phyloP scores from a whole-genome alignment of 1,284 basidiomycete genomes.

The Ceratobasidium sp. region DNA sequence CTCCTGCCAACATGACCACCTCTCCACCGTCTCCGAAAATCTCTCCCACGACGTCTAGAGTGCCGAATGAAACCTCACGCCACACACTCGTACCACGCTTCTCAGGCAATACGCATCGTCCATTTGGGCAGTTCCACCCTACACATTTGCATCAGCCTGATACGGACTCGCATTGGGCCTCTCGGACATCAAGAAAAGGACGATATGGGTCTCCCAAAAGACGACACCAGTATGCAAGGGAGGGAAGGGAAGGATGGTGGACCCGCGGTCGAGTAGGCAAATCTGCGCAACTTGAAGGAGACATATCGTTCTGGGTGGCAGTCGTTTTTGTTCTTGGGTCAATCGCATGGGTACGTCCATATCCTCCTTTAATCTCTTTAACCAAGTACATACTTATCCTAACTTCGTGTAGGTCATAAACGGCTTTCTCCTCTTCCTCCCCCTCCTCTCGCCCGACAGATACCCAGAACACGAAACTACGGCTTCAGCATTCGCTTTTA shows the following conservation, averaged over 20 bases:
- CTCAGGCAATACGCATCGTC: not conserved
- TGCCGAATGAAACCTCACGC: no score
- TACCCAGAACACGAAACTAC: slow-evolving; percentile 52
- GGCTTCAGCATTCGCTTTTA: slow-evolving; percentile 60
- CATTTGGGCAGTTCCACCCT: slow-evolving; percentile 6
- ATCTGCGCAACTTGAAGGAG: not conserved
- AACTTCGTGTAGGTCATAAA: slow-evolving; percentile 62
- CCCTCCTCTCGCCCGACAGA: slow-evolving; percentile 59
- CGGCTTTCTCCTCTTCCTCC: slow-evolving; percentile 68
- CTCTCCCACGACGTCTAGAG: no score
- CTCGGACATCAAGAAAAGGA: not conserved
- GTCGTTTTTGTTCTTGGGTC: slow-evolving; percentile 23
- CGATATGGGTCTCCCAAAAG: not conserved
- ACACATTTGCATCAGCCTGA: slow-evolving; percentile 2
- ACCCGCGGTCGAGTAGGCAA: not conserved
- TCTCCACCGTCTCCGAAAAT: not conserved
- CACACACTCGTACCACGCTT: no score
- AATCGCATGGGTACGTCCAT: slow-evolving; percentile 36
- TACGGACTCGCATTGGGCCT: not conserved
- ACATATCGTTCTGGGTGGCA: slow-evolving; percentile 42
- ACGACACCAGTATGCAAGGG: no score
- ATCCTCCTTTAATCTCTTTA: no score
- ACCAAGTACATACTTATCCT: not conserved
- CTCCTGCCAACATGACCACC: no score
- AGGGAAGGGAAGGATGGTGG: slow-evolving; percentile 1